Conservation (phyloP, 345 rosid genomes). For the Aquilaria yunnanensis region DNA sequence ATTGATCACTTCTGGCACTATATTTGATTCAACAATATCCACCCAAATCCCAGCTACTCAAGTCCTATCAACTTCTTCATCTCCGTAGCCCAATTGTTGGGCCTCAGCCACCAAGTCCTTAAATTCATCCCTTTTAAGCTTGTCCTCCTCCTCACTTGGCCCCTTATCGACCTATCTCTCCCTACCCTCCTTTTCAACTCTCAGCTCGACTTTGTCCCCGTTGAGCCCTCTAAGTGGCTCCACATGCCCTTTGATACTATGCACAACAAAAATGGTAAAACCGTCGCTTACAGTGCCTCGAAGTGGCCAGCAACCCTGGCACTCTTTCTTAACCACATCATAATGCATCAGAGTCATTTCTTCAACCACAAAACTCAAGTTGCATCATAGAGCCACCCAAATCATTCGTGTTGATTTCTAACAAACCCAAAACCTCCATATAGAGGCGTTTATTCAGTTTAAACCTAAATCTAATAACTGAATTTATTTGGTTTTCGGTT, state of each 20-base stretch:
- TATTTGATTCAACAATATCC: slow-evolving; percentile 68
- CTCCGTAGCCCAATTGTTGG: slow-evolving; percentile 43
- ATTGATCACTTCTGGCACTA: slow-evolving; percentile 53
- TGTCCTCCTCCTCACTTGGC: slow-evolving; percentile 59
- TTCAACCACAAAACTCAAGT: no score
- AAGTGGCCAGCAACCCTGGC: slow-evolving; percentile 12
- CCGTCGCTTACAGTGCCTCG: slow-evolving; percentile 79
- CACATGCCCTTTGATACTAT: slow-evolving; percentile 78
- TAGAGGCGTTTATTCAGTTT: no score
- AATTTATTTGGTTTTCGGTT: no score
- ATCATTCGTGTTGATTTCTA: no score
- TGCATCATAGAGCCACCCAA: no score
- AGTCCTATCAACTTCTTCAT: slow-evolving; percentile 50
- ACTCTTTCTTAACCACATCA: no score
- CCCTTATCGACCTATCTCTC: slow-evolving; percentile 61
- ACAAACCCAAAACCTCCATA: no score
- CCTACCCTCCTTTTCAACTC: slow-evolving; percentile 78
- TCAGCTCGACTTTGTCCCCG: slow-evolving; percentile 92
- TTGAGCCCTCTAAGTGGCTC: slow-evolving; percentile 65
- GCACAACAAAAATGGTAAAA: slow-evolving; percentile 43
- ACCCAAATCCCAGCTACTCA: slow-evolving; percentile 73
- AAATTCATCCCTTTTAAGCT: slow-evolving; percentile 50
- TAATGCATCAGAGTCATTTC: no score
- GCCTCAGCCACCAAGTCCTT: slow-evolving; percentile 33
- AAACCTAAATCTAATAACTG: no score